These are phyloP conservation scores for Glomus cerebriforme DNA, from an alignment of 192 early-diverging fungal genomes.

Conservation along the genomic window DNA sequence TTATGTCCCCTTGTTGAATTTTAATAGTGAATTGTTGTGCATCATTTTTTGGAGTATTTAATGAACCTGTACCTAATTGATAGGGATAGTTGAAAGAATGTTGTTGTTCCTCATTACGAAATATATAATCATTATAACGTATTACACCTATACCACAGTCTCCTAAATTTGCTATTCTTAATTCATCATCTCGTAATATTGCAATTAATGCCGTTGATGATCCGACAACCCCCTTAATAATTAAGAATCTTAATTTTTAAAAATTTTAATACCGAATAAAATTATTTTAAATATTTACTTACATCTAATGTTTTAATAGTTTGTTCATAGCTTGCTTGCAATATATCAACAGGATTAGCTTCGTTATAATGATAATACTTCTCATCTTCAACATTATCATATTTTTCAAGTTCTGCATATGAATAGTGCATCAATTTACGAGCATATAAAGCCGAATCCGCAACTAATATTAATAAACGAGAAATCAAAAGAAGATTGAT, in stretches of 20 bases:
- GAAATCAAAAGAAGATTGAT: not conserved
- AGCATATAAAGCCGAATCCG: constrained; percentile 90
- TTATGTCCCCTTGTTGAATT: constrained; percentile 88
- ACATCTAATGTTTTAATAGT: constrained; percentile 64
- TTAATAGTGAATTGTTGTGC: constrained; percentile 84
- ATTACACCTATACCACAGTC: constrained; percentile 93
- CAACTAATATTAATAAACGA: constrained; percentile 50
- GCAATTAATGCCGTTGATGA: constrained; percentile 90
- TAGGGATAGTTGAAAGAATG: constrained; percentile 99
- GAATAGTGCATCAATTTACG: constrained; percentile 94
- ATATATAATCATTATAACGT: constrained; percentile 83
- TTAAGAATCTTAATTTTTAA: not conserved
- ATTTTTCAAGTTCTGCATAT: constrained; percentile 77
- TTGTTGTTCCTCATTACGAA: constrained; percentile 96
- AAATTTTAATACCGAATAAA: not conserved
- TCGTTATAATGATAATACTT: constrained; percentile 79
- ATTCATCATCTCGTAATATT: constrained; percentile 86
- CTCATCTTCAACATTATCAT: constrained; percentile 79
- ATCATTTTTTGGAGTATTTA: constrained; percentile 74
- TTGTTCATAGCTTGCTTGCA: constrained; percentile 78
- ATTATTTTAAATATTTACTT: constrained; percentile 1
- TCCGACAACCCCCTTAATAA: constrained; percentile 72
- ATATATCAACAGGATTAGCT: constrained; percentile 79
- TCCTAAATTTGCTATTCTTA: constrained; percentile 92
- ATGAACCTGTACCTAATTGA: constrained; percentile 87